Conservation (phyloP, 164 flowering plant species). For the Protea cynaroides region DNA sequence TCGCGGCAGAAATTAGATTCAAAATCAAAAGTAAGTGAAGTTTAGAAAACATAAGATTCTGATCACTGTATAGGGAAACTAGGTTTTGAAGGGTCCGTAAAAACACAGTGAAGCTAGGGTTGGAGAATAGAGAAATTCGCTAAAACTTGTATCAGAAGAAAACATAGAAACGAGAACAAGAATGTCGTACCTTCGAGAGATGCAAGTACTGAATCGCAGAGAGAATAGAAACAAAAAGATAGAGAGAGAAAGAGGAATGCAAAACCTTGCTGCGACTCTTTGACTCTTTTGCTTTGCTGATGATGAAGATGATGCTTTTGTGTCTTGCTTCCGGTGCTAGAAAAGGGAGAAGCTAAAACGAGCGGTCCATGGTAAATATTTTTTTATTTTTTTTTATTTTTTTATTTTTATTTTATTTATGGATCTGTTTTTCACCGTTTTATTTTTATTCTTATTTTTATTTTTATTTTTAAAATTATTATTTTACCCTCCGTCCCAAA, state of each 20-base stretch:
- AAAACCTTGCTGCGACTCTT: slow-evolving; percentile 15
- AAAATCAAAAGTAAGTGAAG: slow-evolving; percentile 7
- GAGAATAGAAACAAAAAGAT: background rate
- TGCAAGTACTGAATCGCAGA: background rate
- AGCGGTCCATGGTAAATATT: too few species aligned
- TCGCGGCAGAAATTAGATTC: background rate
- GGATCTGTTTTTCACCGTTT: too few species aligned
- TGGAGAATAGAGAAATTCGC: slow-evolving; percentile 8
- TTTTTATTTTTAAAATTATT: too few species aligned
- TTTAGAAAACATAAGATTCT: background rate
- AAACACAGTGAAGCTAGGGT: too few species aligned
- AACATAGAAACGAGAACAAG: background rate
- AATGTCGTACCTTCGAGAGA: slow-evolving; percentile 16
- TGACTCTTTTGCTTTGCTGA: slow-evolving; percentile 21
- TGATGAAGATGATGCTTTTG: slow-evolving; percentile 28
- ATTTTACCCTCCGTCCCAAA: too few species aligned
- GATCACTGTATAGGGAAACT: slow-evolving; percentile 3
- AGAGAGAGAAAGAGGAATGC: slow-evolving; percentile 1
- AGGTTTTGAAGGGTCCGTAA: too few species aligned
- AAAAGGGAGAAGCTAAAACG: slow-evolving; percentile 6
- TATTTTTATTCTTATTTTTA: too few species aligned
- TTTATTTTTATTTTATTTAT: too few species aligned
- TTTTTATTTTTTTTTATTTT: too few species aligned
- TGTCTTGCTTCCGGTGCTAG: slow-evolving; percentile 25
- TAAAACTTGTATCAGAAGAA: background rate